Evolutionary conservation across 768 basidiomycete genomes (phyloP).

Genomic region (Daedaleopsis nitida): DNA sequence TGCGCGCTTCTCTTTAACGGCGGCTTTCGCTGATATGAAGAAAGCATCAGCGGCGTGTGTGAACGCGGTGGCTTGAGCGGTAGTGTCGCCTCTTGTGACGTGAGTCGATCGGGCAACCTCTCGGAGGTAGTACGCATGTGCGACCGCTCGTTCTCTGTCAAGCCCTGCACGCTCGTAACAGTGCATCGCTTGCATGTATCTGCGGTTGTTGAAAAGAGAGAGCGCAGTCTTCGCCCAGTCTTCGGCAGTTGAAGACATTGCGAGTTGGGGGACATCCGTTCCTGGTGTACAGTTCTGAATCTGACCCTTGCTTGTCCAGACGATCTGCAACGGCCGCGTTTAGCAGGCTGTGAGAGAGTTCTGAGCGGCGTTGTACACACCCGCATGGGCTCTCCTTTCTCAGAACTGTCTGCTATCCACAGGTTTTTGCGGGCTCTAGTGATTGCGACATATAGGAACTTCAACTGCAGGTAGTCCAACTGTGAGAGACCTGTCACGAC

Average conservation of each 20-base stretch:
- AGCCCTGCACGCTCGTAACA: conserved; percentile 52
- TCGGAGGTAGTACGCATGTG: conserved; percentile 56
- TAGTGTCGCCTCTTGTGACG: conserved; percentile 20
- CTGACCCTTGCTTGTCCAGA: conserved; percentile 51
- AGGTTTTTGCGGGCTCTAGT: conserved; percentile 69
- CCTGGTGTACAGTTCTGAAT: conserved; percentile 52
- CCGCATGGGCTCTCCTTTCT: conserved; percentile 59
- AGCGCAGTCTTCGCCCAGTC: conserved; percentile 49
- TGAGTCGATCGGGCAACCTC: conserved; percentile 46
- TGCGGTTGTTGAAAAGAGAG: conserved; percentile 43
- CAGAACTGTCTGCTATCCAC: conserved; percentile 64
- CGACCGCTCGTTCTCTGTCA: conserved; percentile 45
- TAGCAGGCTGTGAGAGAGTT: neutral
- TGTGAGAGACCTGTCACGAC: neutral
- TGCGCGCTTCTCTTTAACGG: conserved; percentile 30
- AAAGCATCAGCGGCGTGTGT: conserved; percentile 53
- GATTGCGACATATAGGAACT: conserved; percentile 71
- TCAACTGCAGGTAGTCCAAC: conserved; percentile 49
- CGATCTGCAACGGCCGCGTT: conserved; percentile 40
- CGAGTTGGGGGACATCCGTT: conserved; percentile 53
- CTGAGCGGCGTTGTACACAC: no score
- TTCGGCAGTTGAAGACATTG: conserved; percentile 49
- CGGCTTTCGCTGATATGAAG: conserved; percentile 37
- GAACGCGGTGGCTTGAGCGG: conserved; percentile 40
- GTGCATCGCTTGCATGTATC: conserved; percentile 55